phyloP scores from a whole-genome alignment of 2,329 filamentous ascomycete species.

The Colletotrichum sp. region DNA sequence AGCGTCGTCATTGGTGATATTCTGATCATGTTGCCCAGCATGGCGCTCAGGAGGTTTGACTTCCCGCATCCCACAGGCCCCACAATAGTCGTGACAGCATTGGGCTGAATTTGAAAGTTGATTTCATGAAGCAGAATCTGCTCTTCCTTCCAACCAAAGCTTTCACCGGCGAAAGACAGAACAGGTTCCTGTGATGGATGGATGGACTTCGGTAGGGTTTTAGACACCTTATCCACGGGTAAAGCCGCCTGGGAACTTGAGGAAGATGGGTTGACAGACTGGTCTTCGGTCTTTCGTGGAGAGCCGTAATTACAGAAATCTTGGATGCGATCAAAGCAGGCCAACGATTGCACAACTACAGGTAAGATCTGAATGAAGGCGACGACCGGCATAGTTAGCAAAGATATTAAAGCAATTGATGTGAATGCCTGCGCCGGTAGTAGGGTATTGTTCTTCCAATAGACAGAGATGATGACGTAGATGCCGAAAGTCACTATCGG shows the following conservation, averaged over 20 bases:
- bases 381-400: constrained; percentile 25
- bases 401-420: constrained; percentile 23
- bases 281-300: background rate
- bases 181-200: too few species aligned
- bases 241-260: background rate
- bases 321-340: constrained; percentile 28
- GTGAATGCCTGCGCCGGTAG: constrained; percentile 26
- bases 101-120: background rate
- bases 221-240: too few species aligned
- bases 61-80: constrained; percentile 20
- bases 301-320: constrained; percentile 20
- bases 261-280: background rate
- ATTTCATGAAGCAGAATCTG: background rate
- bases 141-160: constrained; percentile 1
- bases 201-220: too few species aligned
- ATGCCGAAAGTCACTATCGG: constrained; percentile 29
- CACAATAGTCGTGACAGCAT: background rate
- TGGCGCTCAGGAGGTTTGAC: background rate
- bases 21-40: constrained; percentile 2
- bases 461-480: constrained; percentile 29
- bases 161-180: background rate
- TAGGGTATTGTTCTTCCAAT: constrained; percentile 26
- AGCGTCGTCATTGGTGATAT: background rate
- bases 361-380: constrained; percentile 27
- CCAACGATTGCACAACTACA: constrained; percentile 17